These are phyloP conservation scores for Pichia kluyveri DNA, from an alignment of 805 yeast genomes.

Conservation along the genomic window DNA sequence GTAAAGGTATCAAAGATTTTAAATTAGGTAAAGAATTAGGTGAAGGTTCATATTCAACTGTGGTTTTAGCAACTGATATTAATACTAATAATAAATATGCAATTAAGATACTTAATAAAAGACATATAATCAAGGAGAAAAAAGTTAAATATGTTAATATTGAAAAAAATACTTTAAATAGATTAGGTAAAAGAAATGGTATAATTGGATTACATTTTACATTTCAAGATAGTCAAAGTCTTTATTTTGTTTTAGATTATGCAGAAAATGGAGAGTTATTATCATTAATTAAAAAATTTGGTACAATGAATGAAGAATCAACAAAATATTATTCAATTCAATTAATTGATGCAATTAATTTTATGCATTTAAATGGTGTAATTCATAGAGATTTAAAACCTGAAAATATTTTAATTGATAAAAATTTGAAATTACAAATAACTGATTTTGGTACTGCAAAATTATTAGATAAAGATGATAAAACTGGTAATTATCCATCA, in stretches of 20 bases:
- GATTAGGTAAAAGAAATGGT: conserved; percentile 48
- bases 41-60: conserved; percentile 95
- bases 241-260: conserved; percentile 69
- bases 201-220: conserved; percentile 65
- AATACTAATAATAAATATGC: conserved; percentile 61
- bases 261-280: conserved; percentile 75
- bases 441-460: conserved; percentile 87
- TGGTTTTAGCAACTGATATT: conserved; percentile 72
- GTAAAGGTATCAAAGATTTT: conserved; percentile 67
- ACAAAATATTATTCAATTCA: conserved; percentile 65
- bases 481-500: conserved; percentile 46
- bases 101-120: conserved; percentile 65
- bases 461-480: conserved; percentile 43
- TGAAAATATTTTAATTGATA: conserved; percentile 64
- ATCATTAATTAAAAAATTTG: conserved; percentile 55
- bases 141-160: conserved; percentile 79
- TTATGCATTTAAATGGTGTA: conserved; percentile 67
- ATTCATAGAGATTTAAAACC: conserved; percentile 81
- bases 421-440: conserved; percentile 50
- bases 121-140: conserved; percentile 72
- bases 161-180: conserved; percentile 70
- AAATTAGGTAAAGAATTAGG: conserved; percentile 83
- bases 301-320: conserved; percentile 64
- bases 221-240: conserved; percentile 65
- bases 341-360: conserved; percentile 61